Conservation (phyloP, 1,284 basidiomycete species). For the Omphalotus olearius region DNA sequence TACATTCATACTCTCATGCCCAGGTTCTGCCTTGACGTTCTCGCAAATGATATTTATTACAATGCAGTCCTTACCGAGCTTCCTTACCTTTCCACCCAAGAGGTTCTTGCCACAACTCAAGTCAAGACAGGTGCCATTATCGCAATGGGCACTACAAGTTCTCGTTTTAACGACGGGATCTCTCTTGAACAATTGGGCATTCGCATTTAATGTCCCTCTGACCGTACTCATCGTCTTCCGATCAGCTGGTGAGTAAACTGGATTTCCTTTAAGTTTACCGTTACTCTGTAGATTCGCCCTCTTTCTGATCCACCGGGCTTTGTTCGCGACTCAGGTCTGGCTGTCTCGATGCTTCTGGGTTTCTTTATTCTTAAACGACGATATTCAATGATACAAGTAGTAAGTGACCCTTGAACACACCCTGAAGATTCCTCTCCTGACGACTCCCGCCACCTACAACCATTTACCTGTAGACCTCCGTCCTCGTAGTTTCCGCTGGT, state of each 20-base stretch:
- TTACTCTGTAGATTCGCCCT: not conserved
- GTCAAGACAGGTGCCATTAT: constrained; percentile 67
- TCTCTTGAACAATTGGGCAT: constrained; percentile 83
- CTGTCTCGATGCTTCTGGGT: constrained; percentile 68
- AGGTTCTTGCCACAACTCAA: constrained; percentile 46
- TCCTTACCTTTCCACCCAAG: constrained; percentile 29
- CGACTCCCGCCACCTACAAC: constrained; percentile 3
- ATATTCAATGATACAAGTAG: constrained; percentile 64
- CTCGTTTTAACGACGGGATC: constrained; percentile 67
- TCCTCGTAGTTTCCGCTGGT: constrained; percentile 69
- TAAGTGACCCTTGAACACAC: no score
- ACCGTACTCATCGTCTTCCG: constrained; percentile 87
- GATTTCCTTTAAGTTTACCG: not conserved
- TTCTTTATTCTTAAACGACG: constrained; percentile 50
- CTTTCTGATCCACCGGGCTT: not conserved
- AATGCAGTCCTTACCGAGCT: constrained; percentile 53
- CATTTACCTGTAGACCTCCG: constrained; percentile 45
- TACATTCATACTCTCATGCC: not conserved
- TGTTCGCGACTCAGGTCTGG: constrained; percentile 40
- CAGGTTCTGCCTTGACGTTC: constrained; percentile 83
- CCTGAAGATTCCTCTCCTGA: no score
- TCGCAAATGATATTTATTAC: constrained; percentile 81
- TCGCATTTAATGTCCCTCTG: constrained; percentile 75
- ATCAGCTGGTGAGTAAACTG: constrained; percentile 65
- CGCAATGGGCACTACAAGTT: constrained; percentile 76